phyloP scores from a whole-genome alignment of 2,329 filamentous ascomycete species.

The Sclerotinia minor region DNA sequence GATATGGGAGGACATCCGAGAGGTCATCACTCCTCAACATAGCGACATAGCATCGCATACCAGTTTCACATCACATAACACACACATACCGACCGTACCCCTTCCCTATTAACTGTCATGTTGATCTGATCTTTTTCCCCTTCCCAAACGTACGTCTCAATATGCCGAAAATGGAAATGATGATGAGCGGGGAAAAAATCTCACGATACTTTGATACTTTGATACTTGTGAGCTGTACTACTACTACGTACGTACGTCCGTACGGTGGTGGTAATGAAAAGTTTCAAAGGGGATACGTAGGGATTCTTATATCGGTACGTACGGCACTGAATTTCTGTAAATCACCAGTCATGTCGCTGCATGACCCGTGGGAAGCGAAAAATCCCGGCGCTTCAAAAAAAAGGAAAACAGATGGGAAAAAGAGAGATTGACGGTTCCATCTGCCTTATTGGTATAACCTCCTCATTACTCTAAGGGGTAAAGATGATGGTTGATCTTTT shows the following conservation, averaged over 20 bases:
- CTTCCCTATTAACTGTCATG: neutral
- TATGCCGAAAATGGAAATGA: constrained; percentile 1
- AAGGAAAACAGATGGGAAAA: too few species aligned
- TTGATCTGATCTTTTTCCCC: constrained; percentile 6
- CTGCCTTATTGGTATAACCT: neutral
- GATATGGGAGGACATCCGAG: neutral
- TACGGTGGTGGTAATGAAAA: too few species aligned
- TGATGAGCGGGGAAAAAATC: constrained; percentile 20
- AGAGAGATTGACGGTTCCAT: constrained; percentile 9
- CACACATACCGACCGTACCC: too few species aligned
- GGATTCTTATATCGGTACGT: constrained; percentile 8
- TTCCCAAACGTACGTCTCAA: neutral
- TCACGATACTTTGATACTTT: neutral
- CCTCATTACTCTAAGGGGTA: constrained; percentile 2
- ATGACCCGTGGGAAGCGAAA: neutral
- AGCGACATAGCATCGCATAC: too few species aligned
- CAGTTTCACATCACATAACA: constrained; percentile 9
- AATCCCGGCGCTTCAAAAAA: constrained; percentile 14
- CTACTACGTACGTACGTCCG: too few species aligned
- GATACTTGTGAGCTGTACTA: neutral
- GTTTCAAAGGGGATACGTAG: neutral
- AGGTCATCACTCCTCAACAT: neutral
- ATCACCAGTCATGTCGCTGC: constrained; percentile 1
- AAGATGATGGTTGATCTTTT: neutral
- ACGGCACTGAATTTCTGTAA: neutral